Evolutionary conservation across 345 rosid genomes (phyloP), one percentile per base, ranked within the genome.

Genomic region (Populus euphratica): DNA sequence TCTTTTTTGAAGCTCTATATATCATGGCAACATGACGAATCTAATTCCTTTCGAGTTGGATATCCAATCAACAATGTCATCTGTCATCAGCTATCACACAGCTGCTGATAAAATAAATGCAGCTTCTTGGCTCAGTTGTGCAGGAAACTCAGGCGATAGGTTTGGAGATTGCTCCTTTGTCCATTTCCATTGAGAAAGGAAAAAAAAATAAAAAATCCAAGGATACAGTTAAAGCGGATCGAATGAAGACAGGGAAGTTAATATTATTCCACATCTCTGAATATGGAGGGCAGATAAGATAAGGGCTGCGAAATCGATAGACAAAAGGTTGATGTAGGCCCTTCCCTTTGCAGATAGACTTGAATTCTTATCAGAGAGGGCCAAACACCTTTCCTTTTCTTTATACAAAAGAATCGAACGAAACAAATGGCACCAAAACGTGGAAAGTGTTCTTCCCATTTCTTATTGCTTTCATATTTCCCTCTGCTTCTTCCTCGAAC

Each of bases 301-400:
- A 61, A 72, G 21, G 35, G 41, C 31, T 67, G 16, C 70, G 35
- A 20, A 33, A 10, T 65, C 39, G 72, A 21, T 21, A 35, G 68
- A 33, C 27, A 61, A 59, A 77, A 72, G 31, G 73, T 65, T 75
- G 66, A 71, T 50, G 79, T 63, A 39, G 83, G 83, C 76, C 74
- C 85, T 36, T 17, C 33, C 25, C 39, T 78, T 39, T 36, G 77
- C 68, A 39, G 85, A 81, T 77, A 74, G 66, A 74, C 76, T 72
- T 76, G 68, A 81, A 83, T 74, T 74, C 72, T 38, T 36, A 70
- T 77, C 78, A 35, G 41, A 75, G 78, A 65, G 75, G 77, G 73
- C 64, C 81, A 54, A 52, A 27, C 52, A 39, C 73, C 75, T 82
- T 74, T 77, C 80, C 61, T 14, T 79, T 79, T 75, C 86, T 31